Evolutionary conservation across 805 yeast genomes (phyloP).

Genomic region (Starmerella khaoyaiensis): DNA sequence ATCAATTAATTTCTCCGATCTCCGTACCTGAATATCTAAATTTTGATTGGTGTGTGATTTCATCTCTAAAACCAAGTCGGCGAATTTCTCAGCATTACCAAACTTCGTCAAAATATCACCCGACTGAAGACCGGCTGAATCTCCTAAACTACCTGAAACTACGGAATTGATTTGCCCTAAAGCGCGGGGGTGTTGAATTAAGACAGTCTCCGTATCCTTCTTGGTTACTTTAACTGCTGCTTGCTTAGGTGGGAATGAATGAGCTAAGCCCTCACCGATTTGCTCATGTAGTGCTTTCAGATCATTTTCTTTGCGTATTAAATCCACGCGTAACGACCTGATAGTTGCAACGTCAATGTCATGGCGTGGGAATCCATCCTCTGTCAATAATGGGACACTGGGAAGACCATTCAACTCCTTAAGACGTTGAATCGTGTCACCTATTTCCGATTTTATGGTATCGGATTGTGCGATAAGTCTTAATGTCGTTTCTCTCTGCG

Average conservation of each 20-base stretch:
- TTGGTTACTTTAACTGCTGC: neutral
- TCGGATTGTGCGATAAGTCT: slow-evolving; percentile 17
- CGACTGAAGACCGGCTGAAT: slow-evolving; percentile 38
- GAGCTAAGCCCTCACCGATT: slow-evolving; percentile 37
- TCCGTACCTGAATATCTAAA: slow-evolving; percentile 4
- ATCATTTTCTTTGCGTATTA: slow-evolving; percentile 63
- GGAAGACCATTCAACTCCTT: slow-evolving; percentile 40
- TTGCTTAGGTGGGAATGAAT: slow-evolving; percentile 26
- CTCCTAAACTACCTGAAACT: slow-evolving; percentile 44
- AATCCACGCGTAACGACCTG: slow-evolving; percentile 46
- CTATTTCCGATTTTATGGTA: slow-evolving; percentile 33
- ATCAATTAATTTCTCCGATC: neutral
- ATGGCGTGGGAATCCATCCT: slow-evolving; percentile 73
- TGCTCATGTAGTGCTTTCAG: slow-evolving; percentile 36
- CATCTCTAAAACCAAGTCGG: slow-evolving; percentile 37
- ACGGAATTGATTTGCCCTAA: slow-evolving; percentile 41
- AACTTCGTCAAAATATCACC: slow-evolving; percentile 46
- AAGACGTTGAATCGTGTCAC: slow-evolving; percentile 34
- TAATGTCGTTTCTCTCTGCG: slow-evolving; percentile 14
- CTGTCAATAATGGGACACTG: slow-evolving; percentile 49
- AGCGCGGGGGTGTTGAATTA: neutral
- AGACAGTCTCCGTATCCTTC: neutral
- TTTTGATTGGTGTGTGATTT: neutral
- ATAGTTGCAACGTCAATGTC: slow-evolving; percentile 70
- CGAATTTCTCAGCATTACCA: slow-evolving; percentile 42